Evolutionary conservation across 2,329 filamentous ascomycete genomes (phyloP).

Genomic region (Pseudopyricularia cyperi): DNA sequence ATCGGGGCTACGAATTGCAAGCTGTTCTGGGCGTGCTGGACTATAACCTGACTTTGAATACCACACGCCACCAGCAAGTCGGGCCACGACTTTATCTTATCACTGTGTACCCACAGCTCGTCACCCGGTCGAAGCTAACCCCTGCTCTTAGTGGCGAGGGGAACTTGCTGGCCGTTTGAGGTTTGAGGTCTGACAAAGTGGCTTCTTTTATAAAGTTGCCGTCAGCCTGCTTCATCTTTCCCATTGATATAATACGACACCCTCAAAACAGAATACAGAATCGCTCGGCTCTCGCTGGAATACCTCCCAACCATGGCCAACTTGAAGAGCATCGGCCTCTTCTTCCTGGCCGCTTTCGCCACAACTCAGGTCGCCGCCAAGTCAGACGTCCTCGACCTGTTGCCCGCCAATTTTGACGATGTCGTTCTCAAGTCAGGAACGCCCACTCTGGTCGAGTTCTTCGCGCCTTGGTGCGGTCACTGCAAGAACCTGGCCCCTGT

Average conservation of each 20-base stretch:
- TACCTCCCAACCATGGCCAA: slow-evolving; percentile 32
- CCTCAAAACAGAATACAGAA: background rate
- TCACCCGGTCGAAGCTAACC: background rate
- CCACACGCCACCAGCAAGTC: background rate
- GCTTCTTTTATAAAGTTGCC: background rate
- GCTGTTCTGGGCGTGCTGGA: too few relatives aligned
- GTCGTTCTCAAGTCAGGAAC: slow-evolving; percentile 85
- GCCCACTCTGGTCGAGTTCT: slow-evolving; percentile 95
- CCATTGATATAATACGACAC: too few relatives aligned
- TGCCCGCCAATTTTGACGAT: slow-evolving; percentile 81
- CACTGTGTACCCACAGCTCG: background rate
- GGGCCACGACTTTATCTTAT: background rate
- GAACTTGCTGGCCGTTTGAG: background rate
- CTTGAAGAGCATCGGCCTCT: slow-evolving; percentile 33
- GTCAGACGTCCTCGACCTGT: slow-evolving; percentile 81
- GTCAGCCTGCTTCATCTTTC: background rate
- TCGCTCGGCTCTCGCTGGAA: slow-evolving; percentile 1
- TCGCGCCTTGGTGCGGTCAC: slow-evolving; percentile 97
- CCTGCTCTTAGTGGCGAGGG: background rate
- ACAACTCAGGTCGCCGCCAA: slow-evolving; percentile 45
- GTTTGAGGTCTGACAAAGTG: background rate
- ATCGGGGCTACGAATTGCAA: too few relatives aligned
- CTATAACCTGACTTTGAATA: too few relatives aligned
- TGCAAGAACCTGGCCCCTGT: slow-evolving; percentile 95
- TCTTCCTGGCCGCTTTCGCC: slow-evolving; percentile 42